Percentiles rank a stretch among this genome's conserved stretches.
Evolutionary conservation across 371 early-diverging fungal genomes (phyloP).

Genomic region (Circinella minor): DNA sequence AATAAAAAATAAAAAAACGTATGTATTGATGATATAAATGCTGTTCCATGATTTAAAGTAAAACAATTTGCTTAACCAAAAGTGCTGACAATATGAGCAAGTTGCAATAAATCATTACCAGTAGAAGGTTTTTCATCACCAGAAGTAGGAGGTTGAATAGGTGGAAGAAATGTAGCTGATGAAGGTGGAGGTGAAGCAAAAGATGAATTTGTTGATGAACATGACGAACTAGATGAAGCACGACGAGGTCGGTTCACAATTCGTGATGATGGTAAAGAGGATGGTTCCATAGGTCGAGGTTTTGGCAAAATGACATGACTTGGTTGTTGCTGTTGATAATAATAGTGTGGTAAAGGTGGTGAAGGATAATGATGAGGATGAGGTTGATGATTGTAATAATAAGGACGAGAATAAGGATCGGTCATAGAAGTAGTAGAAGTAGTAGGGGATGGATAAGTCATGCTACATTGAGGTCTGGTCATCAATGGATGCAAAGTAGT

Average conservation of each 20-base stretch:
- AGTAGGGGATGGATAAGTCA: neutral
- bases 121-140: constrained; percentile 7
- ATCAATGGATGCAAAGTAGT: constrained; percentile 11
- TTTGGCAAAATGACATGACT: constrained; percentile 18
- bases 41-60: neutral
- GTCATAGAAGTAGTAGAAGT: neutral
- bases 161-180: constrained; percentile 17
- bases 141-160: constrained; percentile 18
- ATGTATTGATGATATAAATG: neutral
- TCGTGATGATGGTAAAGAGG: neutral
- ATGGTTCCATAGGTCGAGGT: constrained; percentile 25
- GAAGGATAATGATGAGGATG: neutral
- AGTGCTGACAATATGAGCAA: constrained; percentile 36
- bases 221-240: constrained; percentile 24
- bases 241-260: constrained; percentile 10
- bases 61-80: constrained; percentile 22
- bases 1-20: no score
- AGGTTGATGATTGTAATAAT: neutral
- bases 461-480: constrained; percentile 2
- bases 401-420: constrained; percentile 7
- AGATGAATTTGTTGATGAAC: constrained; percentile 13
- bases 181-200: constrained; percentile 22
- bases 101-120: constrained; percentile 23
- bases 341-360: neutral
- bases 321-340: neutral